Conservation (phyloP, 495 filamentous ascomycete genomes). For the Aspergillus incahuasiensis region DNA sequence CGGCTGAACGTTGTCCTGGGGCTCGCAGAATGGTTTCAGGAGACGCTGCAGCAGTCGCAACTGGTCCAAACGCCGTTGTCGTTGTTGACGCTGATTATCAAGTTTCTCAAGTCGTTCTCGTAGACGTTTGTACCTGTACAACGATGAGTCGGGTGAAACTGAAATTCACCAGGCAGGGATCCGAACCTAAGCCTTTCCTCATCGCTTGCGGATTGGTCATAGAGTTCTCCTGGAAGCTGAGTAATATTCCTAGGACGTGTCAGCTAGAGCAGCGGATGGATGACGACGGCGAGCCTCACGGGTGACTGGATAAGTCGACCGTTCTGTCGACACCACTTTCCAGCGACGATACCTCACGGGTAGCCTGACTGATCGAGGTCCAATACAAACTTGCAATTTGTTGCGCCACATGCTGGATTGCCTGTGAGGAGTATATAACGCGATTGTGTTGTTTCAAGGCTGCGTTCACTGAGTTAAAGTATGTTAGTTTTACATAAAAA, state of each 20-base stretch:
- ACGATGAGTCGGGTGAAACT: conserved; percentile 27
- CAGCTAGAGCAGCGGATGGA: conserved; percentile 1
- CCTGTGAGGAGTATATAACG: conserved; percentile 68
- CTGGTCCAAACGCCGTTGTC: conserved; percentile 51
- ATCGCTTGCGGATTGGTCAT: conserved; percentile 29
- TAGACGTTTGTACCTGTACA: conserved; percentile 53
- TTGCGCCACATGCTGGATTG: conserved; percentile 73
- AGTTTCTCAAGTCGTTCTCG: conserved; percentile 48
- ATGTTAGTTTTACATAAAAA: conserved; percentile 6
- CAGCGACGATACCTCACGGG: conserved; percentile 35
- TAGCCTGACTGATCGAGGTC: conserved; percentile 42
- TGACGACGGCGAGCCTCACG: conserved; percentile 22
- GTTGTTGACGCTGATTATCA: conserved; percentile 47
- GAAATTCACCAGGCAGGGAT: conserved; percentile 15
- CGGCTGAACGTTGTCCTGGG: conserved; percentile 60
- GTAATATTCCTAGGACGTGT: conserved; percentile 37
- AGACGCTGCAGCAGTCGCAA: conserved; percentile 52
- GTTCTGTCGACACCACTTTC: conserved; percentile 36
- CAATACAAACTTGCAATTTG: conserved; percentile 75
- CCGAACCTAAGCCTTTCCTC: conserved; percentile 33
- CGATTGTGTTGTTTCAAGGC: conserved; percentile 64
- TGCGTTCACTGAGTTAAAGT: conserved; percentile 51
- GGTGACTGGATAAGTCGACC: conserved; percentile 43
- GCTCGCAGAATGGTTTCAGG: conserved; percentile 55
- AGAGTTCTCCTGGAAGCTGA: conserved; percentile 30